Evolutionary conservation across 495 filamentous ascomycete species (phyloP), one percentile per base, ranked within the genome.

Genomic region (Tuber umbilicatum): DNA sequence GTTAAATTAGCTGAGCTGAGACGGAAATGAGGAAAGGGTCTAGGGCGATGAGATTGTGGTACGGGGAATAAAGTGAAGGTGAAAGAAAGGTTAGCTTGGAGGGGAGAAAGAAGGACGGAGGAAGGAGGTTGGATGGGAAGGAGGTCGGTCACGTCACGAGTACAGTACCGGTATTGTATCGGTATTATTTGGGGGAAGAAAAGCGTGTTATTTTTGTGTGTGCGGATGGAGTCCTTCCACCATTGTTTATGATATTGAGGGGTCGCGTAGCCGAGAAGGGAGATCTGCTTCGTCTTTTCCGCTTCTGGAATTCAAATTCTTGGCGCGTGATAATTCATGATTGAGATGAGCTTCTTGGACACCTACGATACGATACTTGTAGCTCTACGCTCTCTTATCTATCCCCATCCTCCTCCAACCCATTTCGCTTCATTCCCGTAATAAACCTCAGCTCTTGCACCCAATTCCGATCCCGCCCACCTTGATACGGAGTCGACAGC

Each of bases 1-100:
- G n/a, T n/a, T n/a, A n/a, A n/a, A n/a, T 3, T 40, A 76, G 47
- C 23, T 55, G 47, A 64, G 55, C 55, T 64, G 55, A 64, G 55
- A 64, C 12, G 55, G 27, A 60, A 60, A 60, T 60, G 50, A 27
- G 7, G 3, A 60, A 27, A 60, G n/a, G 72, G 74, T 68, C 68
- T 74, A 40, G 41, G 55, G 42, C 75, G 77, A 79, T 79, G 77
- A 79, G 77, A 79, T 79, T 64, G 77, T 79, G 77, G 75, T 40
- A 35, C 55, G 35, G 7, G 14, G 55, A 17, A 64, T 4, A 35
- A 3, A 31, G 55, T 64, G 55, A 35, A 60, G n/a, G 50, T n/a
- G n/a, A n/a, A n/a, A 71, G 75, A 78, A 76, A 70, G 72, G 77
- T 74, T 17, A 43, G n/a, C n/a, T n/a, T 16, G 42, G 71, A 69